Percentiles rank a stretch among this genome's conserved stretches.
Evolutionary conservation across 2,329 filamentous ascomycete genomes (phyloP).

Genomic region (Penicillium sp.): DNA sequence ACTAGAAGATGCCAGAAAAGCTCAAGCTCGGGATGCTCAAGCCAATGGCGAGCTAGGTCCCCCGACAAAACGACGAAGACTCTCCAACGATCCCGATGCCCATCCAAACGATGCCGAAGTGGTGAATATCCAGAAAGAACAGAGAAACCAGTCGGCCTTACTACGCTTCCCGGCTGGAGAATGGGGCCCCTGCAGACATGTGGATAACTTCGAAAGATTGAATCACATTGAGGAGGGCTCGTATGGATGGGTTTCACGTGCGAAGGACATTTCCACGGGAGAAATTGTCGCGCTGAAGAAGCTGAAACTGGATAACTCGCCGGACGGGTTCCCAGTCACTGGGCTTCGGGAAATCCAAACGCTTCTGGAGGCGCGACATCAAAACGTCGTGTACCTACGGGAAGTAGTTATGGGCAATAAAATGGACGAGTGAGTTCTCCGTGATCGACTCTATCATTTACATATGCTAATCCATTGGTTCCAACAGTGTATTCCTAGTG

Average conservation of each 20-base stretch:
- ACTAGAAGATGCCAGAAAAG: conserved; percentile 52
- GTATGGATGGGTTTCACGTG: conserved; percentile 90
- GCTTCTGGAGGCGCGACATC: conserved; percentile 73
- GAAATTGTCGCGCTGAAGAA: conserved; percentile 89
- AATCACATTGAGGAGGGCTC: conserved; percentile 98
- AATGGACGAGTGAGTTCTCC: conserved; percentile 53
- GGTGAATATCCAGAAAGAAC: conserved; percentile 14
- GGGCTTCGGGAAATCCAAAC: conserved; percentile 93
- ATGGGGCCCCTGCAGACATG: conserved; percentile 72
- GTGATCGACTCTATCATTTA: not conserved
- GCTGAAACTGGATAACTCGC: conserved; percentile 77
- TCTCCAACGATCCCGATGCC: conserved; percentile 51
- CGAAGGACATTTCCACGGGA: conserved; percentile 69
- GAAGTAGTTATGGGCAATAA: conserved; percentile 79
- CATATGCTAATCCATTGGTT: not conserved
- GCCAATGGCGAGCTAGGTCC: conserved; percentile 36
- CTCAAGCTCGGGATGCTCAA: conserved; percentile 33
- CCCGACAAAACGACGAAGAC: conserved; percentile 60
- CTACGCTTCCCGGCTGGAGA: conserved; percentile 67
- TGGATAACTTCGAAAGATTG: conserved; percentile 84
- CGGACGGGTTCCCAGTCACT: conserved; percentile 86
- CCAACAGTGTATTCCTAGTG: conserved; percentile 76
- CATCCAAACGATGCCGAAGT: conserved; percentile 27
- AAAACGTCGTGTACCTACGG: conserved; percentile 75
- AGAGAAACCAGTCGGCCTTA: conserved; percentile 53